Evolutionary conservation across 2,329 filamentous ascomycete genomes (phyloP).

Genomic region (Hortaea sp.): DNA sequence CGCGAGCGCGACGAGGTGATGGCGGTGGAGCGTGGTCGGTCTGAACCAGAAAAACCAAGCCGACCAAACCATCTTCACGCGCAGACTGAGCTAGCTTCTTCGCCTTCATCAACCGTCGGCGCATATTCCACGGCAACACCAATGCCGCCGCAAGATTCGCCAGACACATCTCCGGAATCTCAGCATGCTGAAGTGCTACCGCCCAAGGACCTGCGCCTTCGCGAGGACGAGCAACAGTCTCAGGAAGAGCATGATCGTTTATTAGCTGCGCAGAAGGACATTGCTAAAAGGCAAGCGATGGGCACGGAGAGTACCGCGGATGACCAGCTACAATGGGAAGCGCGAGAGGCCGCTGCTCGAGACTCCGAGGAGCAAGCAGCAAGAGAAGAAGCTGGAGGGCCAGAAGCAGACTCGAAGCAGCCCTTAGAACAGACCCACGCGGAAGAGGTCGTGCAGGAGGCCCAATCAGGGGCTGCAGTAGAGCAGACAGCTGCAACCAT

Average conservation of each 20-base stretch:
- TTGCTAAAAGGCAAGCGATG: conserved; percentile 32
- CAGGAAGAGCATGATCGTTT: conserved; percentile 46
- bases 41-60: conserved; percentile 29
- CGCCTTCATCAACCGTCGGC: conserved; percentile 55
- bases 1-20: conserved; percentile 32
- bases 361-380: conserved; percentile 35
- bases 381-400: conserved; percentile 18
- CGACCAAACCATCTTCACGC: conserved; percentile 23
- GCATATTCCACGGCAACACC: conserved; percentile 66
- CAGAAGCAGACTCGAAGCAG: conserved; percentile 15
- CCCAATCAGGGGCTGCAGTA: neutral
- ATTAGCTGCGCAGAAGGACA: conserved; percentile 41
- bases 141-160: conserved; percentile 43
- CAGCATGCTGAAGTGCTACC: conserved; percentile 16
- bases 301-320: conserved; percentile 44
- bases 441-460: conserved; percentile 13
- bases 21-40: conserved; percentile 25
- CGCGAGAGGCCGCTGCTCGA: conserved; percentile 26
- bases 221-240: conserved; percentile 28
- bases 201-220: conserved; percentile 23
- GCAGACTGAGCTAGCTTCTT: conserved; percentile 29
- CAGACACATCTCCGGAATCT: conserved; percentile 26
- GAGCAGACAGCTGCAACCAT: conserved; percentile 1
- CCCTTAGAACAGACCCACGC: conserved; percentile 14
- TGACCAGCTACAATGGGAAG: conserved; percentile 46